Base-by-base conservation (phyloP, 2,329 filamentous ascomycete species). In the Fusarium setosum region DNA sequence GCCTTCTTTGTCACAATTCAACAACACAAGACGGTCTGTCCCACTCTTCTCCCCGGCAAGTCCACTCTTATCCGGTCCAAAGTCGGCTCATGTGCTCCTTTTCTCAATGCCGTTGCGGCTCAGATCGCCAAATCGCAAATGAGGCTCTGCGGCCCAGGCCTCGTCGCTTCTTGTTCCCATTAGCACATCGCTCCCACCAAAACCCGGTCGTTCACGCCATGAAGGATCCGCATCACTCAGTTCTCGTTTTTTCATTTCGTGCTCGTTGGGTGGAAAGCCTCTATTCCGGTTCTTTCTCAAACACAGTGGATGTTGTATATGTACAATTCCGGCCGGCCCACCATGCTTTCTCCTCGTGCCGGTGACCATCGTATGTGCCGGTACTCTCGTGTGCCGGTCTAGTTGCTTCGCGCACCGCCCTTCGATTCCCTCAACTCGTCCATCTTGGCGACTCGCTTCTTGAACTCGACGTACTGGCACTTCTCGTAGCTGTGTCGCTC, bases 391-490 rank as follows among this genome's bases (percentile, higher is more conserved):
- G 38, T 50, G 34, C 51, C 56, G 58, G 40, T 70, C 79, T 79
- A 97, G 82, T 97, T 97, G 86, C 92, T 96, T 80, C 95, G 88
- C 74, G 87, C 90, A 63, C 93, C 94, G 59, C 83, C 88, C 87
- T 96, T 97, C 61, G 92, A 89, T 70, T 89, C 94, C 77, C 94
- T 88, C 76, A 99, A 82, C 84, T 99, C 94, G 74, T 98, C 90
- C 96, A 99, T 99, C 90, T 97, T 98, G 76, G 92, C 93, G 68
- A 99, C 96, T 59, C 96, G 90, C 87, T 95, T 93, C 89, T 97
- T 97, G 86, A 99, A 99, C 80, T 98, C 96, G 68, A 92, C 92
- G 82, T 99, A 99, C 77, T 99, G 96, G 88, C 96, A 99, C 81
- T 98, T 98, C 80, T 99, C 96, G 86, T 99, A 99, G 76, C 90